These are phyloP conservation scores for Cupressus sempervirens DNA, from an alignment of 75 land plant species.

Conservation along the genomic window DNA sequence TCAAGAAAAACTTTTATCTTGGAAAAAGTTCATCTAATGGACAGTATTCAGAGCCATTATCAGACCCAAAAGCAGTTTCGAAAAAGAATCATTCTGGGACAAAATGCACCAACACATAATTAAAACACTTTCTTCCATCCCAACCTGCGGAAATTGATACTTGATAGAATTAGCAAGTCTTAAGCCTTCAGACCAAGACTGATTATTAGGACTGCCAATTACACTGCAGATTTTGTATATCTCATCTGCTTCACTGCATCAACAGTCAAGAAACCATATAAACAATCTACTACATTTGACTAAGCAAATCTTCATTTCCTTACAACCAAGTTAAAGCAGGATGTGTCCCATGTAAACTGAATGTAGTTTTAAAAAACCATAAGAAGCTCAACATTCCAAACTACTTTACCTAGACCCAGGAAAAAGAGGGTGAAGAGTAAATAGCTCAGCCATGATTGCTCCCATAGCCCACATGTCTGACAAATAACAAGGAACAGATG, in stretches of 20 bases:
- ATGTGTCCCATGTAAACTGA: neutral
- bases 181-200: slow-evolving; percentile 74
- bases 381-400: neutral
- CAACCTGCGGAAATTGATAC: slow-evolving; percentile 80
- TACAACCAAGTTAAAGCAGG: neutral
- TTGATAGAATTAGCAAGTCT: slow-evolving; percentile 70
- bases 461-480: slow-evolving; percentile 99
- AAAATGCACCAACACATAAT: neutral
- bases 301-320: neutral
- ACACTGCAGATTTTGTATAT: slow-evolving; percentile 85
- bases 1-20: neutral
- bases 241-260: slow-evolving; percentile 81
- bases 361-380: neutral
- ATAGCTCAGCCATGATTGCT: slow-evolving; percentile 94
- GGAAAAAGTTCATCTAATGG: neutral
- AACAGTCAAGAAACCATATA: neutral
- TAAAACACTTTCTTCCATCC: neutral
- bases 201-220: slow-evolving; percentile 63
- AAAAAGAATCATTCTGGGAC: neutral
- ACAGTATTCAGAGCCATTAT: neutral
- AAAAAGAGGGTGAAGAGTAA: slow-evolving; percentile 87
- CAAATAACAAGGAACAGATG: neutral
- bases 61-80: neutral
- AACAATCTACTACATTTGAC: neutral
- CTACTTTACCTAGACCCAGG: slow-evolving; percentile 74